phyloP scores from a whole-genome alignment of 305 asterid genomes.

The Rubia balearica region DNA sequence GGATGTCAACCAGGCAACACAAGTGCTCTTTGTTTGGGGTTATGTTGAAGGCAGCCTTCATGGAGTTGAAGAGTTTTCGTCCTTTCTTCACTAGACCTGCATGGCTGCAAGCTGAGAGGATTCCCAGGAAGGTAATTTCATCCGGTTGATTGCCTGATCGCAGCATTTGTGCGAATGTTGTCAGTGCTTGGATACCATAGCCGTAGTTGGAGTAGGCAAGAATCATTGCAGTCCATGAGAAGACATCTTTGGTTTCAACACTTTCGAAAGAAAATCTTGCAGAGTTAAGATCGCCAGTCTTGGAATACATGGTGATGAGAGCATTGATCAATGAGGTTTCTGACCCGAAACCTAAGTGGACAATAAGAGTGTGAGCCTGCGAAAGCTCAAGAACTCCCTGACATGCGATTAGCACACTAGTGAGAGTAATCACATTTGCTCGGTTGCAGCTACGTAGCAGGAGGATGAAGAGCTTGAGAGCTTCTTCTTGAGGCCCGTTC shows the following conservation, averaged over 20 bases:
- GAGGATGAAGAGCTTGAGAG: slow-evolving; percentile 36
- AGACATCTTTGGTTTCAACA: slow-evolving; percentile 51
- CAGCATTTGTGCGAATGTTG: slow-evolving; percentile 58
- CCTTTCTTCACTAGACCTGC: slow-evolving; percentile 81
- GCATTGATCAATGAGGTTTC: slow-evolving; percentile 54
- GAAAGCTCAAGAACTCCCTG: slow-evolving; percentile 38
- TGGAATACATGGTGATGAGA: slow-evolving; percentile 57
- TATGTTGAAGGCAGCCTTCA: slow-evolving; percentile 42
- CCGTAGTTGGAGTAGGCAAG: slow-evolving; percentile 70
- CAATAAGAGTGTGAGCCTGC: slow-evolving; percentile 57
- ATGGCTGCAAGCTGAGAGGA: slow-evolving; percentile 81
- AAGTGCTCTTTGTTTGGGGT: slow-evolving; percentile 61
- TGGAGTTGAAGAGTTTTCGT: slow-evolving; percentile 52
- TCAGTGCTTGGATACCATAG: slow-evolving; percentile 49
- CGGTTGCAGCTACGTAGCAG: slow-evolving; percentile 39
- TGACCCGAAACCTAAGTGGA: slow-evolving; percentile 49
- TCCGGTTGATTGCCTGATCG: slow-evolving; percentile 59
- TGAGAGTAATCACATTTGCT: slow-evolving; percentile 53
- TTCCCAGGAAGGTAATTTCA: slow-evolving; percentile 52
- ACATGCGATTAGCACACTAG: slow-evolving; percentile 54
- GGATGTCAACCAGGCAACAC: slow-evolving; percentile 70
- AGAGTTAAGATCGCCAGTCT: slow-evolving; percentile 59
- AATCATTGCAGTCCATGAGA: slow-evolving; percentile 72
- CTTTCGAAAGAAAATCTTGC: slow-evolving; percentile 41
- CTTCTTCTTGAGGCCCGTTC: slow-evolving; percentile 38